A percentile compares a stretch with the other conserved stretches of the same genome.
phyloP scores from a whole-genome alignment of 768 basidiomycete genomes.

The Auriscalpium orientale region DNA sequence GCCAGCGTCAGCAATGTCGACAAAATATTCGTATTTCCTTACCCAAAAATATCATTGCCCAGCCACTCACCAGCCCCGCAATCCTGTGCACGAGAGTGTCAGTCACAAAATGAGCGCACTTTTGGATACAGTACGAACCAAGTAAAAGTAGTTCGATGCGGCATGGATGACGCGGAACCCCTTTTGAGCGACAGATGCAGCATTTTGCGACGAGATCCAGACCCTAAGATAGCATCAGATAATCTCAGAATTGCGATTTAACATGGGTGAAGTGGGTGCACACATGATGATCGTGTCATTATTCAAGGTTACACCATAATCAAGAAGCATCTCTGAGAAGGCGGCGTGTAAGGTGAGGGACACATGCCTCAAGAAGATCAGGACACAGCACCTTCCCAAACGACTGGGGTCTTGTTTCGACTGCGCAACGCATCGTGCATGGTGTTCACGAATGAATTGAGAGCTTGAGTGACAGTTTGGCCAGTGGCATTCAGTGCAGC shows the following conservation, averaged over 20 bases:
- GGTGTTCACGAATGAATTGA: constrained; percentile 51
- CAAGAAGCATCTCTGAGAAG: constrained; percentile 52
- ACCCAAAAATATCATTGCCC: constrained; percentile 40
- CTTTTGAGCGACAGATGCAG: constrained; percentile 46
- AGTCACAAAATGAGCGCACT: neutral
- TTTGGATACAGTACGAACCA: neutral
- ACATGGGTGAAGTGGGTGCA: constrained; percentile 13
- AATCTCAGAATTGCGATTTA: neutral
- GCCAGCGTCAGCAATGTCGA: neutral
- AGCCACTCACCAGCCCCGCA: constrained; percentile 72
- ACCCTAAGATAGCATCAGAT: constrained; percentile 33
- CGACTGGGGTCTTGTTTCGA: constrained; percentile 66
- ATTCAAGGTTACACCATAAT: constrained; percentile 39
- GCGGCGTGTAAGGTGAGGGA: neutral
- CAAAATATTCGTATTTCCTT: constrained; percentile 2
- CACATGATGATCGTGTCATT: constrained; percentile 48
- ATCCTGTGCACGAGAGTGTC: constrained; percentile 29
- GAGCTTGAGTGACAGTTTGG: constrained; percentile 53
- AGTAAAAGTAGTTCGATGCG: constrained; percentile 33
- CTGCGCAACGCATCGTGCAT: constrained; percentile 50
- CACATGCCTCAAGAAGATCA: neutral
- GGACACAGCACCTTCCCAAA: constrained; percentile 61
- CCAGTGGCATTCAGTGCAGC: constrained; percentile 40
- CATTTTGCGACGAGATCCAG: constrained; percentile 65
- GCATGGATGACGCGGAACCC: constrained; percentile 59